These are phyloP conservation scores for Penicillium arizonense DNA, from an alignment of 495 filamentous ascomycete species.

Conservation along the genomic window DNA sequence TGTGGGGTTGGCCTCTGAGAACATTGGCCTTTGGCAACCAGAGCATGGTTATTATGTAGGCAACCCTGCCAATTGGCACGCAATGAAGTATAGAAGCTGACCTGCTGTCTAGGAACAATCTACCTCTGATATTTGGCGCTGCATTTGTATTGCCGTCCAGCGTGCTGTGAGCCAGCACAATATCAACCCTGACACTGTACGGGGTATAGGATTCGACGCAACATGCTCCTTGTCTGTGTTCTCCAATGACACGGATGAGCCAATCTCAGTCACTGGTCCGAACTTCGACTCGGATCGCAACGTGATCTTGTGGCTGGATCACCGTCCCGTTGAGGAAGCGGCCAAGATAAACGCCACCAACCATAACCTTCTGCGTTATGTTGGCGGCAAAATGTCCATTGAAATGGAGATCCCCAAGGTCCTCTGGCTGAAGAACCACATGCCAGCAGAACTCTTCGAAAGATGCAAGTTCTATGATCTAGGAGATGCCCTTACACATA, in stretches of 20 bases:
- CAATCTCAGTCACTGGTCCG: constrained; percentile 83
- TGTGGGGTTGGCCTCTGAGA: constrained; percentile 83
- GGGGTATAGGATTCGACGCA: constrained; percentile 93
- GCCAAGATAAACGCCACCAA: constrained; percentile 86
- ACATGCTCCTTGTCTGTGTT: constrained; percentile 95
- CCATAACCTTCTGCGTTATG: constrained; percentile 91
- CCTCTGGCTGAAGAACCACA: constrained; percentile 95
- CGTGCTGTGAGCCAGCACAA: constrained; percentile 74
- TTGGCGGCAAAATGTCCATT: constrained; percentile 94
- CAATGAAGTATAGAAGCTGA: constrained; percentile 13
- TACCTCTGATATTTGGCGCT: constrained; percentile 91
- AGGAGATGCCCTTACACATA: constrained; percentile 87
- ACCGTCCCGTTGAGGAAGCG: constrained; percentile 86
- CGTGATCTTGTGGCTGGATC: constrained; percentile 90
- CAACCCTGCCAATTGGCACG: constrained; percentile 1
- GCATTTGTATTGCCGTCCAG: constrained; percentile 80
- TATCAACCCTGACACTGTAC: constrained; percentile 68
- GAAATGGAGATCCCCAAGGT: constrained; percentile 99
- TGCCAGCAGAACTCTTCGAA: constrained; percentile 87
- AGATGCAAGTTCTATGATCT: constrained; percentile 96
- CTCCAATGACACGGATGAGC: constrained; percentile 81
- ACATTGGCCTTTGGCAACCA: constrained; percentile 95
- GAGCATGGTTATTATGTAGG: constrained; percentile 81
- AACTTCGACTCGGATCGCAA: constrained; percentile 85
- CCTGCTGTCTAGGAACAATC: constrained; percentile 86